phyloP scores from a whole-genome alignment of 495 filamentous ascomycete species.

The Daldinia vernicosa region DNA sequence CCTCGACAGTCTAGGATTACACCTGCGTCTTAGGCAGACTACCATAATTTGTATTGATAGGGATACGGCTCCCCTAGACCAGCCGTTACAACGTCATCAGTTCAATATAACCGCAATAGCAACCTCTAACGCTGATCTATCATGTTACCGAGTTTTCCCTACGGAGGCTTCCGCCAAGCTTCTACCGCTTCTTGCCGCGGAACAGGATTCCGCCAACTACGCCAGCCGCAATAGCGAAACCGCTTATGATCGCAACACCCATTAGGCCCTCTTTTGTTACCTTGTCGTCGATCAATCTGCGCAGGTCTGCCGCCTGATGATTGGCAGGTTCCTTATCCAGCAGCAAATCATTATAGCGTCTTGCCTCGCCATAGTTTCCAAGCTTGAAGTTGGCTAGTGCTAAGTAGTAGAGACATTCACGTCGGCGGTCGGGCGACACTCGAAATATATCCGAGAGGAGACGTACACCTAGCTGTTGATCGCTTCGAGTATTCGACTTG shows the following conservation, averaged over 20 bases:
- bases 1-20: slow-evolving; percentile 7
- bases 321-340: slow-evolving; percentile 90
- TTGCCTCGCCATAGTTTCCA: slow-evolving; percentile 93
- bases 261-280: slow-evolving; percentile 92
- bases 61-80: slow-evolving; percentile 18
- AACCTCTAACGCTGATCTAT: not conserved
- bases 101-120: slow-evolving; percentile 1
- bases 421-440: slow-evolving; percentile 84
- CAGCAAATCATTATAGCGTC: slow-evolving; percentile 91
- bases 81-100: slow-evolving; percentile 19
- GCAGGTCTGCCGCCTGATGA: slow-evolving; percentile 85
- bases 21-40: slow-evolving; percentile 11
- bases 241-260: slow-evolving; percentile 96
- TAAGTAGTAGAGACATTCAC: slow-evolving; percentile 98
- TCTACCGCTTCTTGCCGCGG: slow-evolving; percentile 44
- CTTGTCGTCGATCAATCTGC: slow-evolving; percentile 90
- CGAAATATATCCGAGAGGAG: slow-evolving; percentile 98
- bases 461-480: slow-evolving; percentile 95
- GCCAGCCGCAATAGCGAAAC: slow-evolving; percentile 91
- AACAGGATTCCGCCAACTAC: slow-evolving; percentile 88
- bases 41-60: slow-evolving; percentile 17
- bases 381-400: slow-evolving; percentile 97
- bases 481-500: slow-evolving; percentile 81
- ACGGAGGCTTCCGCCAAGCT: not conserved
- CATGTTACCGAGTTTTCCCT: not conserved